phyloP scores from a whole-genome alignment of 2,329 filamentous ascomycete species.

The Fusarium sp. region DNA sequence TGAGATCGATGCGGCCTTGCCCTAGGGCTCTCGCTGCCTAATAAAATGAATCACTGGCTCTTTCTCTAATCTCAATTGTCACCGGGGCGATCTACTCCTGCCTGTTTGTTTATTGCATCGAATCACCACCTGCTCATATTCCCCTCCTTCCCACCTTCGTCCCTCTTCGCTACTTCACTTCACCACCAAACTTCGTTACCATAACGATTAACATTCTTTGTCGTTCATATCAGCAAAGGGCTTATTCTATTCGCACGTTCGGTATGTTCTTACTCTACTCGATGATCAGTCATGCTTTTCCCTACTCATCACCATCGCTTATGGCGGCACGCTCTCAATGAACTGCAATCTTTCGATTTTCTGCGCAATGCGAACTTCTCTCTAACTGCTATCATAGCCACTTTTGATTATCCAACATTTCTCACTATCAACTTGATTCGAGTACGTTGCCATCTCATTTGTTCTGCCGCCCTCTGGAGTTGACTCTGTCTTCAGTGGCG shows the following conservation, averaged over 20 bases:
- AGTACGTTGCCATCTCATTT: slow-evolving; percentile 24
- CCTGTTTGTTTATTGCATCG: slow-evolving; percentile 27
- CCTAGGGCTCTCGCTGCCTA: slow-evolving; percentile 4
- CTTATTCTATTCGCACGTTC: slow-evolving; percentile 26
- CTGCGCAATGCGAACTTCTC: not conserved
- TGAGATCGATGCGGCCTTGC: not conserved
- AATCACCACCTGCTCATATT: slow-evolving; percentile 24
- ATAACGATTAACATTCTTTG: slow-evolving; percentile 33
- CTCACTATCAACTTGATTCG: slow-evolving; percentile 21
- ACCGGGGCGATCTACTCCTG: not conserved
- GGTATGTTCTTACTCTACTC: slow-evolving; percentile 22
- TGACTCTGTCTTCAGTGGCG: slow-evolving; percentile 45
- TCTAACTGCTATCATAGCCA: slow-evolving; percentile 29
- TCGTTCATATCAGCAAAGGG: slow-evolving; percentile 9
- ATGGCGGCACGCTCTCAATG: not conserved
- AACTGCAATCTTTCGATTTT: not conserved
- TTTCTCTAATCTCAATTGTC: not conserved
- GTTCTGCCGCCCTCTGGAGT: not conserved
- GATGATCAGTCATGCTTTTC: not conserved
- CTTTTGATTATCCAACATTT: slow-evolving; percentile 34
- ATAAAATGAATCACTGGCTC: slow-evolving; percentile 42
- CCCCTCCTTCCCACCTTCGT: slow-evolving; percentile 16
- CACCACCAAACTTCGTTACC: slow-evolving; percentile 26
- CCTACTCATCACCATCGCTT: not conserved
- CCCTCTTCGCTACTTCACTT: slow-evolving; percentile 25